phyloP scores from a whole-genome alignment of 768 basidiomycete genomes.

The Phaeotremella skinneri region DNA sequence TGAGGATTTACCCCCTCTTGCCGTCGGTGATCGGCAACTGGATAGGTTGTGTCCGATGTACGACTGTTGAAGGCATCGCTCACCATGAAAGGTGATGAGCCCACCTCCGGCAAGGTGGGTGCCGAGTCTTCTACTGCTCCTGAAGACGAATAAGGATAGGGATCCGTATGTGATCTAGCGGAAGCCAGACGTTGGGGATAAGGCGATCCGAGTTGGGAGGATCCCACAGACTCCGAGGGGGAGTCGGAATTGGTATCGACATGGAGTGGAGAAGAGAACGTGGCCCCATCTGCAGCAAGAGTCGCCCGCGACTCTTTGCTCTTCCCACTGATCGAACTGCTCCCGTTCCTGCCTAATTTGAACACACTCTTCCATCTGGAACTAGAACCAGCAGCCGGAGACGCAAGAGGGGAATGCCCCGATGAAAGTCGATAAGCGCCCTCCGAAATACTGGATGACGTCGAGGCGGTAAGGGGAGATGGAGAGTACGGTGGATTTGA shows the following conservation, averaged over 20 bases:
- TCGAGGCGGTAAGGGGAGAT: conserved; percentile 18
- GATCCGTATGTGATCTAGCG: conserved; percentile 19
- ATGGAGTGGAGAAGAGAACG: conserved; percentile 3
- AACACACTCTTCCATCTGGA: conserved; percentile 34
- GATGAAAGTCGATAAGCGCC: conserved; percentile 9
- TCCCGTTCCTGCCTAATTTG: conserved; percentile 24
- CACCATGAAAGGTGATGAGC: neutral
- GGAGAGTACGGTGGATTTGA: conserved; percentile 18
- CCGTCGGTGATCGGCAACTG: neutral
- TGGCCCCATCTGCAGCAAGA: neutral
- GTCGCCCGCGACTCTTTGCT: conserved; percentile 6
- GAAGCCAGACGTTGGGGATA: conserved; percentile 10
- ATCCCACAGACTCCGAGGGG: conserved; percentile 2
- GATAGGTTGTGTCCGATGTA: neutral
- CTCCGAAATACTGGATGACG: conserved; percentile 20
- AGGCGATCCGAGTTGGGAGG: neutral
- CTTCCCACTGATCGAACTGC: neutral
- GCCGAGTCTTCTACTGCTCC: conserved; percentile 11
- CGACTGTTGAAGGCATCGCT: neutral
- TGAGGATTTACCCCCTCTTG: conserved; percentile 4
- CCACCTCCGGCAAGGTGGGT: neutral
- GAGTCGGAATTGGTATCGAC: conserved; percentile 16
- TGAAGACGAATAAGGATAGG: conserved; percentile 9
- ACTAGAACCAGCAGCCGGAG: conserved; percentile 17
- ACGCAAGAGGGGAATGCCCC: conserved; percentile 15